Conservation (phyloP, 176 grass and related monocot species). For the Thinopyrum elongatum region DNA sequence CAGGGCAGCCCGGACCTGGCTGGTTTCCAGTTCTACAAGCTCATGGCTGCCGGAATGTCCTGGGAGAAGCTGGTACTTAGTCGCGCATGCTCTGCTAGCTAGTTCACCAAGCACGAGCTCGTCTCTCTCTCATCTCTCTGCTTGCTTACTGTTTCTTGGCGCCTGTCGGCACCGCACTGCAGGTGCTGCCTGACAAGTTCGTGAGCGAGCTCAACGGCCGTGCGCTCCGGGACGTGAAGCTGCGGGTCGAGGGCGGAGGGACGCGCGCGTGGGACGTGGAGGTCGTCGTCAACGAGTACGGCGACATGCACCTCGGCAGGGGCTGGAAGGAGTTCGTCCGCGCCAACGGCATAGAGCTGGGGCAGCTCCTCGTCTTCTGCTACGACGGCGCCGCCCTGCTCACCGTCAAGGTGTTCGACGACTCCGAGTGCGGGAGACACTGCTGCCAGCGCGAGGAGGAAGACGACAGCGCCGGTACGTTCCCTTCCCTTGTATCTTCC, state of each 20-base stretch:
- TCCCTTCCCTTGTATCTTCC: neutral
- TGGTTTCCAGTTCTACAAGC: slow-evolving; percentile 38
- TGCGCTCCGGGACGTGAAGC: slow-evolving; percentile 7
- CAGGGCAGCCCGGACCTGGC: neutral
- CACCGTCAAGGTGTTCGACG: slow-evolving; percentile 36
- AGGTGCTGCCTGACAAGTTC: slow-evolving; percentile 37
- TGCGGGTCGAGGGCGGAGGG: slow-evolving; percentile 3
- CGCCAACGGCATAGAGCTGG: slow-evolving; percentile 16
- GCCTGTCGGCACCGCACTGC: neutral
- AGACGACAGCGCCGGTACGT: neutral
- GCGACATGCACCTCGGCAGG: slow-evolving; percentile 8
- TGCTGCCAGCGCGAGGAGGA: neutral
- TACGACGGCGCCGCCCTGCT: slow-evolving; percentile 12
- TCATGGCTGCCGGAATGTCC: slow-evolving; percentile 14
- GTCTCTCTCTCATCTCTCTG: neutral
- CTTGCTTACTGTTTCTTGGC: neutral
- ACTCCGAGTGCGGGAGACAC: slow-evolving; percentile 11
- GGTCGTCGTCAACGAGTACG: slow-evolving; percentile 1
- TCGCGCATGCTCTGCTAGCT: neutral
- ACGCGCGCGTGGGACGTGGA: slow-evolving; percentile 27
- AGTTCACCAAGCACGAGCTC: neutral
- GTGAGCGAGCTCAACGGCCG: neutral
- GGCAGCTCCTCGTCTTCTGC: slow-evolving; percentile 30
- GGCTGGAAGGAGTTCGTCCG: slow-evolving; percentile 37
- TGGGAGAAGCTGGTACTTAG: neutral